Evolutionary conservation across 1,284 basidiomycete genomes (phyloP).

Genomic region (Erythrobasidium hasegawianum): DNA sequence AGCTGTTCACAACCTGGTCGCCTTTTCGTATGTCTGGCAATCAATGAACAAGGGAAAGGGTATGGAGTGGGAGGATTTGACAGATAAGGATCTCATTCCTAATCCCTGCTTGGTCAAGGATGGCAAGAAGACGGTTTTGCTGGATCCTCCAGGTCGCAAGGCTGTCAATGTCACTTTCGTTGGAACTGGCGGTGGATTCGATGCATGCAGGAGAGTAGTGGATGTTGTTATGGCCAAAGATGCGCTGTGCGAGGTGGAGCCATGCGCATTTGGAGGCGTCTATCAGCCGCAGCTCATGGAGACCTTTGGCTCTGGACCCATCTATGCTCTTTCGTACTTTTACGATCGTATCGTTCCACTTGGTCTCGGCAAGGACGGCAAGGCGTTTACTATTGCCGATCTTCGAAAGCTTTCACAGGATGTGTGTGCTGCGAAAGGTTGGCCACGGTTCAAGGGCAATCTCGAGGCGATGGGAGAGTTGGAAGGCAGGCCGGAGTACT

Average conservation of each 20-base stretch:
- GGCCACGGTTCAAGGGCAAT: conserved; percentile 49
- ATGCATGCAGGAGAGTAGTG: conserved; percentile 76
- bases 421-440: conserved; percentile 58
- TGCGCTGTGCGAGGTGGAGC: conserved; percentile 81
- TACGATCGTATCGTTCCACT: conserved; percentile 88
- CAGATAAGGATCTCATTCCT: conserved; percentile 51
- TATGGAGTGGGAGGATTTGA: conserved; percentile 52
- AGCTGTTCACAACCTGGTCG: conserved; percentile 81
- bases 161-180: conserved; percentile 71
- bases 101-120: conserved; percentile 80
- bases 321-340: conserved; percentile 77
- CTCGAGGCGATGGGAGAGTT: conserved; percentile 67
- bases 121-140: conserved; percentile 62
- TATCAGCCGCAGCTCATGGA: conserved; percentile 94
- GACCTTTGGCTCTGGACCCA: conserved; percentile 61
- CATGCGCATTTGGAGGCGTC: conserved; percentile 94
- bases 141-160: conserved; percentile 59
- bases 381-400: conserved; percentile 58
- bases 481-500: conserved; percentile 81
- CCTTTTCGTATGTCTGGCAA: conserved; percentile 67
- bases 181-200: conserved; percentile 76
- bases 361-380: conserved; percentile 51
- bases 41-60: conserved; percentile 41
- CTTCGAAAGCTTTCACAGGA: conserved; percentile 63
- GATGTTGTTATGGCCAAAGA: conserved; percentile 95